A percentile compares a stretch with the other conserved stretches of the same genome.
Conservation (phyloP, 495 filamentous ascomycete genomes). For the Aspergillus biplanus region DNA sequence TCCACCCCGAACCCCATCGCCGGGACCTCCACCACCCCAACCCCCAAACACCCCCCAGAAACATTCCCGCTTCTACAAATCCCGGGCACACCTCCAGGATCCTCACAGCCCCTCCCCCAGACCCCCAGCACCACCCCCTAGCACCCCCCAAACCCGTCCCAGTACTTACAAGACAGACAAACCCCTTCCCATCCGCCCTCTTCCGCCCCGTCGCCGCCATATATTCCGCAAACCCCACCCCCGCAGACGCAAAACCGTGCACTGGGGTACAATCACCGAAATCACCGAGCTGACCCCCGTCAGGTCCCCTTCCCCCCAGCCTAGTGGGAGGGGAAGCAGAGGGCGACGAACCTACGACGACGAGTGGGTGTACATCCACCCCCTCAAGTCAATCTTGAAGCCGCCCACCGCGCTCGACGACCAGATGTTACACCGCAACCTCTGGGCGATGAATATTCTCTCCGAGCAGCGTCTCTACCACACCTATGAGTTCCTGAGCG, state of each 20-base stretch:
- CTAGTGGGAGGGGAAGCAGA: not conserved
- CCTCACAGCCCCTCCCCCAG: not conserved
- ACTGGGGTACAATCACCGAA: slow-evolving; percentile 20
- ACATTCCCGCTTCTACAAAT: not conserved
- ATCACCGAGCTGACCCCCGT: not conserved
- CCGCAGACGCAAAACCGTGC: slow-evolving; percentile 13
- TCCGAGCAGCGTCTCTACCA: slow-evolving; percentile 13
- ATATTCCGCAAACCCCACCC: not conserved
- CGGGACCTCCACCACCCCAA: not conserved
- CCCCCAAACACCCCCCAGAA: not conserved
- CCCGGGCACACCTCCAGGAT: not conserved
- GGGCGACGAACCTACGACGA: no score
- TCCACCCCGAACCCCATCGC: not conserved
- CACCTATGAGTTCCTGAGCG: slow-evolving; percentile 17
- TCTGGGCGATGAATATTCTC: slow-evolving; percentile 14
- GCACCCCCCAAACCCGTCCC: not conserved
- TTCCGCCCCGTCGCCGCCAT: not conserved
- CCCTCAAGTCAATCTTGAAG: slow-evolving; percentile 15
- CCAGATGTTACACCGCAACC: slow-evolving; percentile 18
- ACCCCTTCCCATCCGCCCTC: not conserved
- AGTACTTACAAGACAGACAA: not conserved
- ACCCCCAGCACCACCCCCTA: not conserved
- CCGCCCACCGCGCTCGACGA: slow-evolving; percentile 16
- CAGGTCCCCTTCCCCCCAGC: not conserved
- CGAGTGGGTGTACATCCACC: not conserved